Base-by-base conservation (phyloP, 1,284 basidiomycete species). In the Ceratobasidium sp. region DNA sequence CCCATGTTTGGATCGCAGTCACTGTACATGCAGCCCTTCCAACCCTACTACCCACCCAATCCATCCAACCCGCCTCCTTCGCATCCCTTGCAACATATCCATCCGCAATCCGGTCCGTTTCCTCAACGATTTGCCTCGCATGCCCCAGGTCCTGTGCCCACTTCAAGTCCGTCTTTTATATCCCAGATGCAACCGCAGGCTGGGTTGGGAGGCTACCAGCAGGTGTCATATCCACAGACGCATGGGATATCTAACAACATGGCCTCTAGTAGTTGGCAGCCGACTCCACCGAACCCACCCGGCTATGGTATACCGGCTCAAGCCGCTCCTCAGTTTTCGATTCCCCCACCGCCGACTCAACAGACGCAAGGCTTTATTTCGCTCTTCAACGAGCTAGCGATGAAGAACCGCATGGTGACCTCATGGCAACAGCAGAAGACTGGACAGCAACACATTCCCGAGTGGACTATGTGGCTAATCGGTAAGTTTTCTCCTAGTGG, bases 391-490 rank as follows among this genome's bases (percentile, higher is more conserved):
- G 73, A 75, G 28, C 13, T 75, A 20, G 73, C 73, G 51, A 75
- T 75, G 73, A 75, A 75, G 49, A 15, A 75, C 37, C 73, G 73
- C 20, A 56, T 54, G 73, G 13, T 23, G 1, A 35, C 39, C 53
- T 42, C 73, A 26, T 75, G 73, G 73, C 63, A 75, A 58, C 49
- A 54, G 39, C 49, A 53, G 35, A 75, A 75, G 23, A 49, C 58
- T 2, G 73, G 73, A 37, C 61, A 65, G 51, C 73, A 75, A 33
- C 73, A 75, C 49, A 75, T 75, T 35, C 73, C 73, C 23, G 73
- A 75, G 61, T 75, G 73, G 73, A 75, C 73, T 15, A 75, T 75
- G 73, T 75, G 73, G 73, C 61, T 75, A 65, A 39, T 45, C 1
- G 61, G 73, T 75, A 65, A 65, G 73, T 28, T 37, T 7, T n/a